Evolutionary conservation across 441 rosid species (phyloP).

Genomic region (Gossypium davidsonii): DNA sequence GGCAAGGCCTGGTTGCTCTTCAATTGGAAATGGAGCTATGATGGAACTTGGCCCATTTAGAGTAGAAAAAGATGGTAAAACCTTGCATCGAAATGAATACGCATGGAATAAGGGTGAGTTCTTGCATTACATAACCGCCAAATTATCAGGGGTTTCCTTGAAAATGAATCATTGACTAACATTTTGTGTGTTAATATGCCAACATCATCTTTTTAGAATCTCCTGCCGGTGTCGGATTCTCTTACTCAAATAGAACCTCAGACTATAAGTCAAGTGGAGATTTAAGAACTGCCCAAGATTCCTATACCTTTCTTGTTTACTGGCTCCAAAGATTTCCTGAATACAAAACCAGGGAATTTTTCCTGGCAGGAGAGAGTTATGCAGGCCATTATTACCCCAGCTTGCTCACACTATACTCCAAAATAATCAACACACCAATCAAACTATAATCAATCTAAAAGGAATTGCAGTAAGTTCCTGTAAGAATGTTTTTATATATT

Average conservation of each 20-base stretch:
- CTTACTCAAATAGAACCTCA: conserved; percentile 27
- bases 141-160: background rate
- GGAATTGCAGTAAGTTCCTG: conserved; percentile 21
- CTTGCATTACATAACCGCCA: background rate
- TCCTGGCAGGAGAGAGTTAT: conserved; percentile 29
- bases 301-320: conserved; percentile 23
- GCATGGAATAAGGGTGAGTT: conserved; percentile 21
- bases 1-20: conserved; percentile 33
- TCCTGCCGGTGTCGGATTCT: conserved; percentile 29
- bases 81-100: conserved; percentile 17
- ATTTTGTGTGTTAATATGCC: conserved; percentile 8
- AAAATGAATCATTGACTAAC: background rate
- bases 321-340: conserved; percentile 29
- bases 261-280: conserved; percentile 25
- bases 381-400: conserved; percentile 32
- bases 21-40: conserved; percentile 28
- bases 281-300: conserved; percentile 22
- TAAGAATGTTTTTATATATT: background rate
- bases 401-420: conserved; percentile 23
- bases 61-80: conserved; percentile 17
- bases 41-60: conserved; percentile 28
- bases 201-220: conserved; percentile 27
- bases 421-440: conserved; percentile 10
- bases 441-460: conserved; percentile 18
- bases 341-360: conserved; percentile 24